Percentiles rank a stretch among this genome's conserved stretches.
Conservation (phyloP, 2,329 filamentous ascomycete genomes). For the Teratosphaeria nubilosa region DNA sequence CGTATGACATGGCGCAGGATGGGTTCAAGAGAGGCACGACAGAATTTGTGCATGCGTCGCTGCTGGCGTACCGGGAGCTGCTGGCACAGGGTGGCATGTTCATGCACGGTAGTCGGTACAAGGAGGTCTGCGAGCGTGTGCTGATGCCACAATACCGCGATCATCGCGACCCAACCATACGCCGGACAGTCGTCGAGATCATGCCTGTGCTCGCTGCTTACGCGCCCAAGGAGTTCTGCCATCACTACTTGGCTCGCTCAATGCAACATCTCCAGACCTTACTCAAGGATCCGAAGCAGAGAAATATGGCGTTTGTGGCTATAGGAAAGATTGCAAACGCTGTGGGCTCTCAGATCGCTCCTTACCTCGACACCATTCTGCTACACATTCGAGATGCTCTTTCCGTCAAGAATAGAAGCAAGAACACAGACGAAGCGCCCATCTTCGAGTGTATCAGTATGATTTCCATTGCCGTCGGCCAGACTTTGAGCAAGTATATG, state of each 20-base stretch:
- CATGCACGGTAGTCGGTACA: conserved; percentile 84
- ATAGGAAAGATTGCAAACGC: conserved; percentile 96
- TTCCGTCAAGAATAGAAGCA: conserved; percentile 62
- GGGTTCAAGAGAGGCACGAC: conserved; percentile 73
- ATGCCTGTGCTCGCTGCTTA: conserved; percentile 92
- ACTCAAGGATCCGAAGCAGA: conserved; percentile 87
- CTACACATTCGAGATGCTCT: conserved; percentile 89
- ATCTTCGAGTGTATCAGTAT: conserved; percentile 98
- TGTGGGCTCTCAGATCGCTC: conserved; percentile 87
- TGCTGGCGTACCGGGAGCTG: conserved; percentile 85
- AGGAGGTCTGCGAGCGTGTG: conserved; percentile 85
- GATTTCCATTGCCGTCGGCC: conserved; percentile 86
- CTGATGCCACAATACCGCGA: conserved; percentile 70
- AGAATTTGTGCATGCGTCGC: conserved; percentile 86
- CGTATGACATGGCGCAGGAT: conserved; percentile 73
- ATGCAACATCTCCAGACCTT: conserved; percentile 94
- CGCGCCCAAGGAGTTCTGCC: conserved; percentile 79
- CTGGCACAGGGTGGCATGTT: conserved; percentile 96
- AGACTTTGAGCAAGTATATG: conserved; percentile 97
- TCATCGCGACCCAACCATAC: conserved; percentile 76
- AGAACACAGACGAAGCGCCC: conserved; percentile 53
- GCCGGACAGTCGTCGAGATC: conserved; percentile 79
- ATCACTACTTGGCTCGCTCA: conserved; percentile 81
- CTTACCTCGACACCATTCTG: conserved; percentile 88
- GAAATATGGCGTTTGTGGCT: conserved; percentile 87